Evolutionary conservation across 495 filamentous ascomycete genomes (phyloP), one percentile per base, ranked within the genome.

Genomic region (Aspergillus conjunctus): DNA sequence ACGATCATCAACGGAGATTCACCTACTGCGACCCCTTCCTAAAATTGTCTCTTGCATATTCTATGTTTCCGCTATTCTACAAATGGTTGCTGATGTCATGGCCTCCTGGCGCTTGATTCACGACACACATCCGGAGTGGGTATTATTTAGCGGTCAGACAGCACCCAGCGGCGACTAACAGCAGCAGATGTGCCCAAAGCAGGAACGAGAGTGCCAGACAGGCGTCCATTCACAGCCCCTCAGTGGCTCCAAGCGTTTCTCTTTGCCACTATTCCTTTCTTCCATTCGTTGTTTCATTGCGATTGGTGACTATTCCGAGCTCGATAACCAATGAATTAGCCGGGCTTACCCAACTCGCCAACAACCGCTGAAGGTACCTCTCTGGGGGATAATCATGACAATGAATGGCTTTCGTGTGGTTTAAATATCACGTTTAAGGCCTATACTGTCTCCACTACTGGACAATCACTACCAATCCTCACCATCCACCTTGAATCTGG

Each of bases 161-260:
- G 53, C 64, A 58, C 64, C 56, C 45, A 59, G 56, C 60, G 54
- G 64, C 62, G 62, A 69, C 63, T 66, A 67, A 50, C 62, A 67
- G 62, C 67, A 65, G 67, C 67, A 70, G 57, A 66, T 53, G 63
- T 70, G 65, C 68, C 68, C 68, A 67, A 70, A 64, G 54, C 62
- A 66, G 64, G 61, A 66, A 65, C 61, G 31, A 60, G 58, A 61
- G 26, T 26, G 26, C 26, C 26, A 26, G 26, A 26, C 60, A 57
- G 37, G 45, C 61, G 61, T 67, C 56, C 50, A 5, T 26, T 26
- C 26, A 26, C 2, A 26, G 26, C 58, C 58, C 52, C 54, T 59
- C 52, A 63, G 60, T 67, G 61, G 65, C 39, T 56, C 58, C 54
- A 46, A 46, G 46, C 59, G 52, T 20, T 52, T 57, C 34, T 59